Evolutionary conservation across 2,329 filamentous ascomycete species (phyloP), one percentile per base, ranked within the genome.

Genomic region (Aureobasidium subglaciale): DNA sequence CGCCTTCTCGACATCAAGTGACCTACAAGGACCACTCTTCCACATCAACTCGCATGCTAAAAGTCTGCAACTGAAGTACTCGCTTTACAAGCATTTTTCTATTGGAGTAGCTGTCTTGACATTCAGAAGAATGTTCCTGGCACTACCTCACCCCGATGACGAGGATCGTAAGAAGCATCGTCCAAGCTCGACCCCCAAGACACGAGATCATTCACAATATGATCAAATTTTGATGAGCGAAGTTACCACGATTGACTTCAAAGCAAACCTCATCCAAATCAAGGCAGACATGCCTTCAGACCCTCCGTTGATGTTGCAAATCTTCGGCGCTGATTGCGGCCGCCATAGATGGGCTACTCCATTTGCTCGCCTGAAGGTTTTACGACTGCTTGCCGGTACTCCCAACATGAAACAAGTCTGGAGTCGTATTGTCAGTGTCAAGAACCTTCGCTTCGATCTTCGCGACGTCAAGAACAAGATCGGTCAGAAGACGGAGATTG

Each of bases 61-160:
- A 62, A 89, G 87, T 5, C 73, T 99, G 2, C 83, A 88, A 59
- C 66, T 95, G 7, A 87, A 95, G 49, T 97, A 97, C 67, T 99
- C 95, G 0, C 79, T 99, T 0, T 96, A 95, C 68, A 86, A 91
- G 3, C 91, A 96, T 67, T 99, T 96, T 66, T 87, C 91, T 0
- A 79, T 95, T 24, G 88, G 90, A 1, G 84, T 97, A 58, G 93
- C 92, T 8, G 75, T 80, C 22, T 85, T 56, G 54, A 56, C 54
- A 7, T 49, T 56, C 25, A 25, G 43, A 20, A 56, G 54, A 49
- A 56, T 56, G 54, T 56, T 56, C 35, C 6, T 49, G n/a, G 20
- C 20, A 4, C n/a, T 18, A n/a, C 5, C 32, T 8, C 40, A 45
- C 7, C 42, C 32, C n/a, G 10, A 5, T 7, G 40, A 55, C 16